Base-by-base conservation (phyloP, 148 eudicot species). In the Mesembryanthemum crystallinum region DNA sequence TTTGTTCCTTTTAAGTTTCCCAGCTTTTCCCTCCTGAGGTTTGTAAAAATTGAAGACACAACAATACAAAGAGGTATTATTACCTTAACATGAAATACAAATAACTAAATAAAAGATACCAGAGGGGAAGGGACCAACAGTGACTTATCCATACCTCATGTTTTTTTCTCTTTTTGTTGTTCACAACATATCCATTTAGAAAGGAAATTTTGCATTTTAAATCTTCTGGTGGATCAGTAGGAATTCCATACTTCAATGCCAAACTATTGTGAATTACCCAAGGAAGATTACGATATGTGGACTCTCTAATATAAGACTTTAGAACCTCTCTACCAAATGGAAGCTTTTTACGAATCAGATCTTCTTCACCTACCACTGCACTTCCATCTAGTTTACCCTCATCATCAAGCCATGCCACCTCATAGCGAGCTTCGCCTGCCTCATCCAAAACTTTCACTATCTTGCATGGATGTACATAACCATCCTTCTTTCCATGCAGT, bases 301-400 rank as follows among this genome's bases (percentile, higher is more conserved):
- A 92, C 81, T 95, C 96, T 82, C 89, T 89, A 15, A 95, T 87
- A 76, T 86, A 95, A 64, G 99, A 92, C 88, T 90, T 95, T 64
- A 95, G 76, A 77, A 88, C 85, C 74, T 85, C 88, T 83, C 93
- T 80, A 67, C 86, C 88, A 82, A 90, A 89, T 60, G 98, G 99
- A 47, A 88, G 86, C 80, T 88, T 92, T 82, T 85, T 90, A 78
- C 82, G 86, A 49, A 88, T 84, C 85, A 92, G 80, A 73, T 92
- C 97, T 61, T 86, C 92, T 78, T 81, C 90, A 84, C 82, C 85
- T 64, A 95, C 75, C 49, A 88, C 82, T 52, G 87, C 73, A 79
- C 71, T 87, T 79, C 80, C 98, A 78, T 82, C 86, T 72, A 72
- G 70, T 64, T 87, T 89, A 47, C 82, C 82, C 77, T 87, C 86